Conservation (phyloP, 805 yeast genomes). For the Metschnikowia aberdeeniae region DNA sequence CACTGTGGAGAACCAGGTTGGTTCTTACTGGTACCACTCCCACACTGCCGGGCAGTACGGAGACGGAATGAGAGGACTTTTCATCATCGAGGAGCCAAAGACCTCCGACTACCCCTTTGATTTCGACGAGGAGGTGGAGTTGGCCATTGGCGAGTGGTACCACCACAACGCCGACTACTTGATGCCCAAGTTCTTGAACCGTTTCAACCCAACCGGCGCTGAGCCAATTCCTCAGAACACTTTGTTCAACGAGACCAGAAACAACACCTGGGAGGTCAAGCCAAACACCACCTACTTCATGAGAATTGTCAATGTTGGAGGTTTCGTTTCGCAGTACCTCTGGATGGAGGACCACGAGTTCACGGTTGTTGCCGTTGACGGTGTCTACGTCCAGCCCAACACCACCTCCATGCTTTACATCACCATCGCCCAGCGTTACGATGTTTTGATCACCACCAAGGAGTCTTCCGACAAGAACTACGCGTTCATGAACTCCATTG, state of each 20-base stretch:
- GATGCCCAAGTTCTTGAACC: conserved; percentile 53
- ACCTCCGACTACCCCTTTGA: conserved; percentile 58
- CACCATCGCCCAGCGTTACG: conserved; percentile 89
- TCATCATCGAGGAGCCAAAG: conserved; percentile 60
- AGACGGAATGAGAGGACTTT: conserved; percentile 84
- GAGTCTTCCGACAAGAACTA: conserved; percentile 57
- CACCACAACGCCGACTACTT: conserved; percentile 56
- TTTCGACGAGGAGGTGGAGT: conserved; percentile 72
- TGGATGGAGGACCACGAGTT: conserved; percentile 85
- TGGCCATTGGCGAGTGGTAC: conserved; percentile 85
- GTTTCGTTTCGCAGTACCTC: conserved; percentile 85
- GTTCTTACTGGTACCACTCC: conserved; percentile 97
- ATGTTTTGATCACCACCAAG: conserved; percentile 74
- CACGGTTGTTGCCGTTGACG: conserved; percentile 89
- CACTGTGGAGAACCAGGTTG: conserved; percentile 77
- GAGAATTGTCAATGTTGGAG: conserved; percentile 81
- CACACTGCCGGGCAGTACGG: conserved; percentile 88
- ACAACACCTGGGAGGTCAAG: conserved; percentile 71
- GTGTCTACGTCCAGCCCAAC: conserved; percentile 75
- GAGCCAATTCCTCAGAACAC: conserved; percentile 90
- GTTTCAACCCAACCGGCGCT: conserved; percentile 94
- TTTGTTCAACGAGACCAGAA: conserved; percentile 76
- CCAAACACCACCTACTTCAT: conserved; percentile 83
- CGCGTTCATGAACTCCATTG: conserved; percentile 80
- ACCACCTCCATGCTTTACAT: conserved; percentile 69